A percentile compares a stretch with the other conserved stretches of the same genome.
Evolutionary conservation across 805 yeast species (phyloP).

Genomic region (Nakazawaea holstii): DNA sequence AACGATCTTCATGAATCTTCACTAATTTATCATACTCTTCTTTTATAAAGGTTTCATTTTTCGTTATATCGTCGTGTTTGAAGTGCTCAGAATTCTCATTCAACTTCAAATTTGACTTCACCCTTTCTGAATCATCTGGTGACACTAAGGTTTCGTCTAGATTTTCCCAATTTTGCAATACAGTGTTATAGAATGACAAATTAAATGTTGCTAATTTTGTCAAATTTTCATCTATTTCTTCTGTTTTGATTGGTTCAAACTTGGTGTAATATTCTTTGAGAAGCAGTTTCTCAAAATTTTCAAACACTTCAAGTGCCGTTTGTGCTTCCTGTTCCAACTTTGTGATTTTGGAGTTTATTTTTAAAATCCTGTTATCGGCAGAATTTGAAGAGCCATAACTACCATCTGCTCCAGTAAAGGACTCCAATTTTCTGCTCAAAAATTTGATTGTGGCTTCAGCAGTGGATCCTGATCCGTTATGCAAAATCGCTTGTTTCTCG

Average conservation of each 20-base stretch:
- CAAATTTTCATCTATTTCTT: slow-evolving; percentile 70
- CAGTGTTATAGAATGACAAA: slow-evolving; percentile 61
- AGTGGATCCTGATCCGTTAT: slow-evolving; percentile 29
- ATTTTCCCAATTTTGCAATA: slow-evolving; percentile 67
- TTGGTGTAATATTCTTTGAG: slow-evolving; percentile 44
- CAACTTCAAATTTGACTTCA: slow-evolving; percentile 12
- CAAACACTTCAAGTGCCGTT: slow-evolving; percentile 37
- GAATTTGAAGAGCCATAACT: slow-evolving; percentile 35
- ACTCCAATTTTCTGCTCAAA: slow-evolving; percentile 42
- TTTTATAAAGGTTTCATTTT: slow-evolving; percentile 21
- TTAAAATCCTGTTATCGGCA: slow-evolving; percentile 36
- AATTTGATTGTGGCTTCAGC: slow-evolving; percentile 30
- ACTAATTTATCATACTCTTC: slow-evolving; percentile 13
- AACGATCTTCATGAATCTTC: slow-evolving; percentile 13
- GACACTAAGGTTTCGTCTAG: slow-evolving; percentile 12
- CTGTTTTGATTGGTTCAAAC: slow-evolving; percentile 76
- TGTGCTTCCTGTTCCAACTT: slow-evolving; percentile 41
- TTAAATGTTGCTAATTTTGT: slow-evolving; percentile 71
- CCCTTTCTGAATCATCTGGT: slow-evolving; percentile 8
- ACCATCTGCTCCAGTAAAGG: slow-evolving; percentile 35
- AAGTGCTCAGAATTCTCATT: slow-evolving; percentile 20
- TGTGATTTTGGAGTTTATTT: slow-evolving; percentile 32
- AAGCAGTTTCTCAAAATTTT: slow-evolving; percentile 39
- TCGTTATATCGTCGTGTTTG: slow-evolving; percentile 20
- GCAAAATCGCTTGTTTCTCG: slow-evolving; percentile 43